phyloP scores from a whole-genome alignment of 164 flowering plant species.

The Akebia trifoliata region DNA sequence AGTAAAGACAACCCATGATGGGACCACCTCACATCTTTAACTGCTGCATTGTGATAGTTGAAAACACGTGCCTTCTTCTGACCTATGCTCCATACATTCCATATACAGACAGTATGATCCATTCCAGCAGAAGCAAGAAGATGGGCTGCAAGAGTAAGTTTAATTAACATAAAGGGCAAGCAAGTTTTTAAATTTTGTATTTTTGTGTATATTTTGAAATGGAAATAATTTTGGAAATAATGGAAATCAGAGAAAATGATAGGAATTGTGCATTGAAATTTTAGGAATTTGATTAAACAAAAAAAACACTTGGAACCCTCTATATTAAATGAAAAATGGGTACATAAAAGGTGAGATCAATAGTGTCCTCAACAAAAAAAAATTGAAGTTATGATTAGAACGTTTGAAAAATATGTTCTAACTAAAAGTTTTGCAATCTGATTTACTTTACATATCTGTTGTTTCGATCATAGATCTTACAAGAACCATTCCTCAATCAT shows the following conservation, averaged over 20 bases:
- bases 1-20: conserved; percentile 58
- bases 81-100: conserved; percentile 83
- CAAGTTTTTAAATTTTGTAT: too few relatives aligned
- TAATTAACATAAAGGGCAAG: not conserved
- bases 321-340: too few relatives aligned
- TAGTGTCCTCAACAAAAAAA: too few relatives aligned
- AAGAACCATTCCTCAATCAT: not conserved
- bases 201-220: too few relatives aligned
- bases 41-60: conserved; percentile 62
- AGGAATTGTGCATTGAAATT: too few relatives aligned
- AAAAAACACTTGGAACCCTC: too few relatives aligned
- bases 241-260: too few relatives aligned
- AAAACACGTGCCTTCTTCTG: conserved; percentile 52
- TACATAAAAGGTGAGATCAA: too few relatives aligned
- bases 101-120: conserved; percentile 70
- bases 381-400: too few relatives aligned
- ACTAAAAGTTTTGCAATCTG: not conserved
- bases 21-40: conserved; percentile 88
- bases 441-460: not conserved
- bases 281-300: too few relatives aligned
- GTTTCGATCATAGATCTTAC: not conserved
- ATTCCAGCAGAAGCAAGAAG: conserved; percentile 97
- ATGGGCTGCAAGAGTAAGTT: conserved; percentile 61
- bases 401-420: too few relatives aligned
- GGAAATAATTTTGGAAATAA: too few relatives aligned